Conservation (phyloP, 2,329 filamentous ascomycete species). For the Ceratocystiopsis minuta region DNA sequence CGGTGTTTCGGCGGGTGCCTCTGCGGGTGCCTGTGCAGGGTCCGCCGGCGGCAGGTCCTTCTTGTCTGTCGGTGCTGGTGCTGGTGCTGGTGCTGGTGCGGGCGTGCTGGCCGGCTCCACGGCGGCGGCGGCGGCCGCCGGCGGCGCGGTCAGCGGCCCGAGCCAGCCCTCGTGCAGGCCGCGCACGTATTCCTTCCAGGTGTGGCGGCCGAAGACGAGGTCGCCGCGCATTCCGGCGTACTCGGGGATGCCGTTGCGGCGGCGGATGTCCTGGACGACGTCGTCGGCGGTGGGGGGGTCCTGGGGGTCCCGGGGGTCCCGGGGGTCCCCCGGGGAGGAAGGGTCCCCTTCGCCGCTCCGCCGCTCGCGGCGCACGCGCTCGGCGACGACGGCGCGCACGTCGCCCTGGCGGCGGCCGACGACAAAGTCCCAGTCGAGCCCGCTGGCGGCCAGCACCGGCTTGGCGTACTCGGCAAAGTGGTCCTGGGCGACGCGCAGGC, state of each 20-base stretch:
- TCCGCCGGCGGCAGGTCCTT: background rate
- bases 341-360: constrained; percentile 34
- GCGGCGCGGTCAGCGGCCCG: constrained; percentile 55
- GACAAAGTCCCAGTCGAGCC: constrained; percentile 89
- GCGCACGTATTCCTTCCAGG: constrained; percentile 94
- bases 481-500: constrained; percentile 68
- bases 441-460: constrained; percentile 74
- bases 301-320: too few relatives aligned
- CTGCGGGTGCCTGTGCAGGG: constrained; percentile 40
- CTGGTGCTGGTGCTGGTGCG: constrained; percentile 40
- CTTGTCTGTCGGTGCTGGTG: background rate
- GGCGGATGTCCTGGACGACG: constrained; percentile 43
- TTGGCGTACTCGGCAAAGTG: constrained; percentile 95
- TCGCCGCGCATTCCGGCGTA: constrained; percentile 66
- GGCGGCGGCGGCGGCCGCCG: background rate
- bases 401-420: constrained; percentile 90
- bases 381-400: constrained; percentile 68
- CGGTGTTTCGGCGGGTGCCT: too few relatives aligned
- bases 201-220: constrained; percentile 73
- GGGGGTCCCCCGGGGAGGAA: too few relatives aligned
- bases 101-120: constrained; percentile 11
- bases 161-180: constrained; percentile 94
- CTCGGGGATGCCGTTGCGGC: constrained; percentile 47
- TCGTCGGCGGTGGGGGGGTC: constrained; percentile 34
- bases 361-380: constrained; percentile 60